phyloP scores from a whole-genome alignment of 345 rosid genomes.

The Luvunga scandens region DNA sequence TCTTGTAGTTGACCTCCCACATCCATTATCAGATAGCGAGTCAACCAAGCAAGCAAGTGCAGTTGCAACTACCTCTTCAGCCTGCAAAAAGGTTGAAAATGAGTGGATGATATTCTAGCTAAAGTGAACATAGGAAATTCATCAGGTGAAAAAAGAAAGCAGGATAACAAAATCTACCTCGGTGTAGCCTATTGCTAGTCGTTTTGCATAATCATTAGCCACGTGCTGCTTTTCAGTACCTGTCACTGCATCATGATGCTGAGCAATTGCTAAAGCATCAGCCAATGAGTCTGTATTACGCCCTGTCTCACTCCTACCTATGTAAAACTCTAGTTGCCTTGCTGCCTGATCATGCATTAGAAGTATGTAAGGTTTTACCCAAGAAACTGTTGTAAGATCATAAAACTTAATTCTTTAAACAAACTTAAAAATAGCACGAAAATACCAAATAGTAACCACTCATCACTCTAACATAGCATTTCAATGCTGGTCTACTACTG shows the following conservation, averaged over 20 bases:
- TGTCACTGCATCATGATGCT: conserved; percentile 94
- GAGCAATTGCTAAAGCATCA: conserved; percentile 91
- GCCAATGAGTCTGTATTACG: conserved; percentile 79
- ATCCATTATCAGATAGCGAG: conserved; percentile 29
- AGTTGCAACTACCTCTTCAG: conserved; percentile 77
- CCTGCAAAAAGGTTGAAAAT: conserved; percentile 38
- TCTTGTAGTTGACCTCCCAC: conserved; percentile 34
- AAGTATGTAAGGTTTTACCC: conserved; percentile 8
- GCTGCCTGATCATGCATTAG: conserved; percentile 59
- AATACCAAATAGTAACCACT: conserved; percentile 91
- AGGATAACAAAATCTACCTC: conserved; percentile 52
- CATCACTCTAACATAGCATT: conserved; percentile 86
- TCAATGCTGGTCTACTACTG: conserved; percentile 87
- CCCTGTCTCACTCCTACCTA: conserved; percentile 62
- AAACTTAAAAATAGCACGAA: conserved; percentile 10
- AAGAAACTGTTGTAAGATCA: conserved; percentile 6
- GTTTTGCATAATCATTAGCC: conserved; percentile 86
- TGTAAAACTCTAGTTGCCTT: conserved; percentile 86
- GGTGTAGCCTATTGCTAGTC: conserved; percentile 76
- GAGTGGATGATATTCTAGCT: background rate
- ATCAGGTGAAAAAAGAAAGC: background rate
- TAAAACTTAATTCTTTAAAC: background rate
- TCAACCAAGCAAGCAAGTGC: conserved; percentile 73
- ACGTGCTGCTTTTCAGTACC: conserved; percentile 96
- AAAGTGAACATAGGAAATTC: conserved; percentile 3